phyloP scores from a whole-genome alignment of 345 rosid species.

The Ceriops decandra region DNA sequence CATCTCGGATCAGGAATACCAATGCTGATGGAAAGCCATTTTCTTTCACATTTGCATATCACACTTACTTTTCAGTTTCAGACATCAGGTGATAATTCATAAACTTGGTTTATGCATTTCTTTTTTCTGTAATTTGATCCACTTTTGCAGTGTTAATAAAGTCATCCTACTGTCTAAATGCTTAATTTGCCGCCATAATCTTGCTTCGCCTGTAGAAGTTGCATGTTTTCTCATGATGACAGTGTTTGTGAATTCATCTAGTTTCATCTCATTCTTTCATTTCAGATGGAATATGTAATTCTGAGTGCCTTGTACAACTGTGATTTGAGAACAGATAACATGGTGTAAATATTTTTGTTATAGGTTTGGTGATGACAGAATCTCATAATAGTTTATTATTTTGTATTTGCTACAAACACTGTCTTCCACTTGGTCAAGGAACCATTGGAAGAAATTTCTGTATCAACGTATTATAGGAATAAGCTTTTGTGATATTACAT shows the following conservation, averaged over 20 bases:
- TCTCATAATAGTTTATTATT: too few species aligned
- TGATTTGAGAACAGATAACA: background rate
- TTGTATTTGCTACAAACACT: too few species aligned
- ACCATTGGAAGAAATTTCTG: too few species aligned
- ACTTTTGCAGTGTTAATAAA: background rate
- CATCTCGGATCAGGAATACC: slow-evolving; percentile 82
- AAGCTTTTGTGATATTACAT: too few species aligned
- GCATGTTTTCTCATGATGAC: background rate
- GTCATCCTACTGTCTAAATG: background rate
- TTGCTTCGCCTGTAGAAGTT: background rate
- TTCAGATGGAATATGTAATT: background rate
- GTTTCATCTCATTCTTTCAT: too few species aligned
- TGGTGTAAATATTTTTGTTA: too few species aligned
- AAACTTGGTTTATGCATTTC: background rate
- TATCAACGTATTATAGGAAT: too few species aligned
- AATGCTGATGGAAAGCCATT: slow-evolving; percentile 81
- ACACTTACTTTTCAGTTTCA: slow-evolving; percentile 91
- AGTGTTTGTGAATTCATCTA: background rate
- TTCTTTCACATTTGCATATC: slow-evolving; percentile 91
- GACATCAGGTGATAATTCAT: slow-evolving; percentile 61
- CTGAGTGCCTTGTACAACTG: background rate
- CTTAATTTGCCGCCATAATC: background rate
- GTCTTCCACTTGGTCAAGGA: too few species aligned
- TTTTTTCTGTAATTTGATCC: background rate
- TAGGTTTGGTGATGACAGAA: too few species aligned